Percentiles rank a stretch among this genome's conserved stretches.
Evolutionary conservation across 495 filamentous ascomycete genomes (phyloP).

Genomic region (Talaromyces wortmannii): DNA sequence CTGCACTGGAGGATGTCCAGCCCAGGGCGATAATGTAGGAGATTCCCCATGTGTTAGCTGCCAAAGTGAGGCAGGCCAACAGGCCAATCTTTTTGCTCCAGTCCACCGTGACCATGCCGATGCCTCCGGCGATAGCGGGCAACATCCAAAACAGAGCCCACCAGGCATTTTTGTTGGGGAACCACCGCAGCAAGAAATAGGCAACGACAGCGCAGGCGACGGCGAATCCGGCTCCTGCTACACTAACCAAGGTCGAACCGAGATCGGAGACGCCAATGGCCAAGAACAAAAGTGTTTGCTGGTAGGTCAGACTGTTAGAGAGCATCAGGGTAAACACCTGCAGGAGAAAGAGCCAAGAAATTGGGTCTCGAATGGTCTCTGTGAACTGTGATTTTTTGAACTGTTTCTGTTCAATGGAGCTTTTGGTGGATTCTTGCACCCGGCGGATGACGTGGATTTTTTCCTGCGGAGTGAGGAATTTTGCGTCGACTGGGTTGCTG

Average conservation of each 20-base stretch:
- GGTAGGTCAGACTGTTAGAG: slow-evolving; percentile 17
- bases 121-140: slow-evolving; percentile 17
- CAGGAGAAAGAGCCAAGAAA: slow-evolving; percentile 16
- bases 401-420: slow-evolving; percentile 17
- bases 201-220: slow-evolving; percentile 7
- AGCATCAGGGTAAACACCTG: slow-evolving; percentile 18
- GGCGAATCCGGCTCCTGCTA: slow-evolving; percentile 9
- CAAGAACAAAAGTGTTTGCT: slow-evolving; percentile 14
- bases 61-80: slow-evolving; percentile 15
- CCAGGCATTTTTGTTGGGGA: slow-evolving; percentile 1
- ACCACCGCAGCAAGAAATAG: background rate
- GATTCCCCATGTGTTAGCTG: slow-evolving; percentile 13
- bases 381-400: slow-evolving; percentile 14
- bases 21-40: slow-evolving; percentile 18
- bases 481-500: slow-evolving; percentile 10
- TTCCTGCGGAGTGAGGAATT: slow-evolving; percentile 11
- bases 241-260: slow-evolving; percentile 14
- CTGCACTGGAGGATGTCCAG: slow-evolving; percentile 14
- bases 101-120: slow-evolving; percentile 18
- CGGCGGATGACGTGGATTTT: slow-evolving; percentile 9
- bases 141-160: slow-evolving; percentile 17
- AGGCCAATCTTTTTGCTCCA: slow-evolving; percentile 14
- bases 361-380: slow-evolving; percentile 13
- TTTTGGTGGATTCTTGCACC: slow-evolving; percentile 8
- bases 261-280: slow-evolving; percentile 11